Evolutionary conservation across 176 grass and related monocot species (phyloP).

Genomic region (Hordeum marinum): DNA sequence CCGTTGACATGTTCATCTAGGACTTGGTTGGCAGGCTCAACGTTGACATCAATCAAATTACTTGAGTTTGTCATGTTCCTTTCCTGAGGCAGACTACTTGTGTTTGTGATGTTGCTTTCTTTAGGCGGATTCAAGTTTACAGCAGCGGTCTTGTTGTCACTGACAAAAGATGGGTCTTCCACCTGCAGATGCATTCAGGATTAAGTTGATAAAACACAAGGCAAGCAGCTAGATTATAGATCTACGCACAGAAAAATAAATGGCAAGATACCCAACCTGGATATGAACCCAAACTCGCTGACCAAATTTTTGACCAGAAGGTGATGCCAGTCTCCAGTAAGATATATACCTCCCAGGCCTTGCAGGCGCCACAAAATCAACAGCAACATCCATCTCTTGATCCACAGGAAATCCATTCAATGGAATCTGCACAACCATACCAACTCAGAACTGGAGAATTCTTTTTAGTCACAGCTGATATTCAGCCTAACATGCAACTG

Average conservation of each 20-base stretch:
- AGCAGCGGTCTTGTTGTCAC: slow-evolving; percentile 13
- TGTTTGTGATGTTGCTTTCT: slow-evolving; percentile 26
- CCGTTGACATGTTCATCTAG: slow-evolving; percentile 12
- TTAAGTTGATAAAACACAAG: slow-evolving; percentile 1
- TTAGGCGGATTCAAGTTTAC: slow-evolving; percentile 68
- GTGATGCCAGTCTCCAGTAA: slow-evolving; percentile 87
- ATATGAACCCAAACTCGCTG: slow-evolving; percentile 97
- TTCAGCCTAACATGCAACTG: background rate
- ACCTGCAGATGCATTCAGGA: slow-evolving; percentile 34
- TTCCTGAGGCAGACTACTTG: slow-evolving; percentile 18
- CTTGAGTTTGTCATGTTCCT: slow-evolving; percentile 2
- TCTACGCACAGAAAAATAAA: slow-evolving; percentile 14
- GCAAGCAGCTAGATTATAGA: background rate
- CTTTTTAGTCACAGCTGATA: background rate
- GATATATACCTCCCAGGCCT: slow-evolving; percentile 80
- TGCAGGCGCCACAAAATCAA: slow-evolving; percentile 79
- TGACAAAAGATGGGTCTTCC: slow-evolving; percentile 39
- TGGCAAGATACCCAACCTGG: slow-evolving; percentile 42
- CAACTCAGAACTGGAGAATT: background rate
- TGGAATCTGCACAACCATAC: slow-evolving; percentile 58
- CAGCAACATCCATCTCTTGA: slow-evolving; percentile 66
- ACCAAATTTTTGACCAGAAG: slow-evolving; percentile 89
- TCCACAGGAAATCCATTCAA: slow-evolving; percentile 55
- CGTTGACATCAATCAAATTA: slow-evolving; percentile 54
- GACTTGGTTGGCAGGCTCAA: slow-evolving; percentile 19